These are phyloP conservation scores for Coemansia sp. DNA, from an alignment of 192 early-diverging fungal genomes.

Conservation along the genomic window DNA sequence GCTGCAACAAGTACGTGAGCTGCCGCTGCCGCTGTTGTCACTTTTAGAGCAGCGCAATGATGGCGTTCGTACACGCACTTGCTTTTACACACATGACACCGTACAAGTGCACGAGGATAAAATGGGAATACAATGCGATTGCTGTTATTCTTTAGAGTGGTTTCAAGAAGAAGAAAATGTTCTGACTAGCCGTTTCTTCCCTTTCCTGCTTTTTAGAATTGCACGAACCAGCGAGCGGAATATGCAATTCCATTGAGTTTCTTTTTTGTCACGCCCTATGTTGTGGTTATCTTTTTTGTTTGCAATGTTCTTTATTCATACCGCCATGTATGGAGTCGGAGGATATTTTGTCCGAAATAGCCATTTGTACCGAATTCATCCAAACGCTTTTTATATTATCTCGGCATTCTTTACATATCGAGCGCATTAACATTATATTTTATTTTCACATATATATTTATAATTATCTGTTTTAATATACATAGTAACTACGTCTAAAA, in stretches of 20 bases:
- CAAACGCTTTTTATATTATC: background rate
- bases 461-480: background rate
- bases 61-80: background rate
- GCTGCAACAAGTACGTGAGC: background rate
- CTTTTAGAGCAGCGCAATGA: background rate
- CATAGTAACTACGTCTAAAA: background rate
- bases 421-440: background rate
- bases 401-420: background rate
- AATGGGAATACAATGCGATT: background rate
- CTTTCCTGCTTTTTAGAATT: background rate
- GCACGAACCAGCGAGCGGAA: background rate
- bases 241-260: background rate
- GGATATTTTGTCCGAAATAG: slow-evolving; percentile 1
- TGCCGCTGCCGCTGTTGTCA: background rate
- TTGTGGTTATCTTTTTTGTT: background rate
- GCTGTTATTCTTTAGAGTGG: background rate
- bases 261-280: background rate
- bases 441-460: background rate
- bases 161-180: background rate
- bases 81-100: background rate
- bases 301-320: background rate
- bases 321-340: background rate
- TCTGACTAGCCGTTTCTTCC: slow-evolving; percentile 1
- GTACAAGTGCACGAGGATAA: background rate
- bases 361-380: background rate